Evolutionary conservation across 169 alveolate genomes (phyloP), one percentile per base, ranked within the genome.

Genomic region (Plasmodium coatneyi): DNA sequence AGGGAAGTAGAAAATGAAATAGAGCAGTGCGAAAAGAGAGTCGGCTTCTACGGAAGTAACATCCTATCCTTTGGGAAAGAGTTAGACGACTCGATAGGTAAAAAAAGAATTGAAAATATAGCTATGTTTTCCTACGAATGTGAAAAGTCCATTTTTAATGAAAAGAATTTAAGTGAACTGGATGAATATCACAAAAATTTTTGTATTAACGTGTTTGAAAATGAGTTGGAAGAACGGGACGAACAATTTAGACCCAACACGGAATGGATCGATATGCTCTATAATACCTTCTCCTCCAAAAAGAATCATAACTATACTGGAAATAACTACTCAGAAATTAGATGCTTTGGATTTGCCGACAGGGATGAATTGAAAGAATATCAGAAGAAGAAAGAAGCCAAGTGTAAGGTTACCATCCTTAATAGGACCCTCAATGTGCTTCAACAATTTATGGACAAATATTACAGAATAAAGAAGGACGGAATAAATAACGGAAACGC

Each of bases 111-210:
- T 66, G 56, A 89, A 80, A 80, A 89, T 41, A 80, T 80, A 28
- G 91, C 94, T 1, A 80, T 89, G 89, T 89, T 89, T 89, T 66
- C 91, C n/a, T 89, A 89, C 49, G 80, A 89, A 79, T 89, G 94
- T 89, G 94, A 89, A 39, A 89, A 70, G 36, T 89, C 94, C 6
- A 80, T 89, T 19, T 80, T 79, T 80, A 34, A 41, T 60, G 70
- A 56, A 14, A 89, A 80, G 19, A 89, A 89, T 60, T 89, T 80
- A 43, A 80, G 78, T 36, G 94, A 89, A 56, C 54, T 89, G 52
- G 94, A 89, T 80, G 66, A 22, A 1, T 66, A 89, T 28, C 83
- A 89, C 54, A 71, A 80, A 39, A 89, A 89, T 25, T 80, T 89
- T 41, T 89, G 94, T 34, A 80, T 89, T 14, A 86, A 86, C 25